phyloP scores from a whole-genome alignment of 306 rosid species.

The Acacia acuminata region DNA sequence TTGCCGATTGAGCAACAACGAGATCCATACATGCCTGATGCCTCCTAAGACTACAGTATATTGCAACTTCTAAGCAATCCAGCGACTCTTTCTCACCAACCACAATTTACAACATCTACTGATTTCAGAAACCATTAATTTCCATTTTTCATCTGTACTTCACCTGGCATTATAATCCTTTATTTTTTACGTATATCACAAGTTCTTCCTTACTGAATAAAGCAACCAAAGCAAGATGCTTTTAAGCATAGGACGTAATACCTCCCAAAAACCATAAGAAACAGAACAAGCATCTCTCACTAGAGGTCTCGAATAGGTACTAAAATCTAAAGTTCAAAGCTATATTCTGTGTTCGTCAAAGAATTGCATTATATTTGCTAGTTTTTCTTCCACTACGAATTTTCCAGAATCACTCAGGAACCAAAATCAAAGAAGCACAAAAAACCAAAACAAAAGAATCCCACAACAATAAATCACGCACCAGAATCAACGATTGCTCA shows the following conservation, averaged over 20 bases:
- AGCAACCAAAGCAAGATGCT: slow-evolving; percentile 8
- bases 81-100: slow-evolving; percentile 14
- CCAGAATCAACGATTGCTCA: too few species aligned
- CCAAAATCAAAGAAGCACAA: too few species aligned
- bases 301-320: not conserved
- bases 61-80: slow-evolving; percentile 3
- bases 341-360: not conserved
- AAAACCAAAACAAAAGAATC: too few species aligned
- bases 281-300: not conserved
- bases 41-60: slow-evolving; percentile 10
- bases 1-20: not conserved
- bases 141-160: not conserved
- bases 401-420: not conserved
- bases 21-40: not conserved
- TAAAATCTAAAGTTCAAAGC: not conserved
- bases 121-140: not conserved
- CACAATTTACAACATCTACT: not conserved
- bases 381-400: not conserved
- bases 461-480: too few species aligned
- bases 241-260: not conserved
- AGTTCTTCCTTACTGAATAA: not conserved
- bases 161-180: too few species aligned
- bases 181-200: too few species aligned
- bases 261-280: not conserved
- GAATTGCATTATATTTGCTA: not conserved